phyloP scores from a whole-genome alignment of 805 yeast genomes.

The Torulaspora franciscae region DNA sequence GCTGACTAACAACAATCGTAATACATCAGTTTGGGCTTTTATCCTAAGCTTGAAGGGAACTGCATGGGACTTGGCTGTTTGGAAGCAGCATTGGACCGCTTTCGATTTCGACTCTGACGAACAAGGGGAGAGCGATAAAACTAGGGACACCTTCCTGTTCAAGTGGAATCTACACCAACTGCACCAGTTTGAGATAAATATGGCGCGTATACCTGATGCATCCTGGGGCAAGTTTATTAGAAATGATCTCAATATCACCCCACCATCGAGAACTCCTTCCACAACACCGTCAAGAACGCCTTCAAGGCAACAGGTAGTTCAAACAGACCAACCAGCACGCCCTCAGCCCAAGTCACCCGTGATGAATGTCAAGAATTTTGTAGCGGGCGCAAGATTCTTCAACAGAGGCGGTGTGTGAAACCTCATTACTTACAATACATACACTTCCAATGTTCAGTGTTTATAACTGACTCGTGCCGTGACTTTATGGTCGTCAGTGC shows the following conservation, averaged over 20 bases:
- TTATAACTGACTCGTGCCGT: constrained; percentile 60
- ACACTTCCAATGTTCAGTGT: constrained; percentile 9
- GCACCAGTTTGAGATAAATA: constrained; percentile 21
- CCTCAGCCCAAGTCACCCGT: constrained; percentile 15
- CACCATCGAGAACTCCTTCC: constrained; percentile 14
- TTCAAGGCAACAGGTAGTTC: constrained; percentile 7
- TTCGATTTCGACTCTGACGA: constrained; percentile 18
- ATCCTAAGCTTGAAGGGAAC: constrained; percentile 29
- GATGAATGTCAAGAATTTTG: constrained; percentile 18
- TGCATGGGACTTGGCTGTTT: constrained; percentile 31
- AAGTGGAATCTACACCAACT: constrained; percentile 20
- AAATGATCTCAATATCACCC: constrained; percentile 21
- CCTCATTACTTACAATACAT: not conserved
- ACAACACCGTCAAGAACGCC: constrained; percentile 12
- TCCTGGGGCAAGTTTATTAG: constrained; percentile 31
- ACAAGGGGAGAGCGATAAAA: constrained; percentile 4
- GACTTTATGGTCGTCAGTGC: constrained; percentile 63
- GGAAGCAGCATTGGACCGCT: constrained; percentile 30
- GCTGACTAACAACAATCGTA: constrained; percentile 23
- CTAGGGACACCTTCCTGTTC: constrained; percentile 18
- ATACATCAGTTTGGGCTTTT: constrained; percentile 33
- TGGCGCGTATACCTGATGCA: constrained; percentile 27
- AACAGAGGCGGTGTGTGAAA: constrained; percentile 18
- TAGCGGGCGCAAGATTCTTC: constrained; percentile 23
- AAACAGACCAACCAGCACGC: constrained; percentile 12